Evolutionary conservation across 2,329 filamentous ascomycete genomes (phyloP), one percentile per base, ranked within the genome.

Genomic region (Sporothrix humicola): DNA sequence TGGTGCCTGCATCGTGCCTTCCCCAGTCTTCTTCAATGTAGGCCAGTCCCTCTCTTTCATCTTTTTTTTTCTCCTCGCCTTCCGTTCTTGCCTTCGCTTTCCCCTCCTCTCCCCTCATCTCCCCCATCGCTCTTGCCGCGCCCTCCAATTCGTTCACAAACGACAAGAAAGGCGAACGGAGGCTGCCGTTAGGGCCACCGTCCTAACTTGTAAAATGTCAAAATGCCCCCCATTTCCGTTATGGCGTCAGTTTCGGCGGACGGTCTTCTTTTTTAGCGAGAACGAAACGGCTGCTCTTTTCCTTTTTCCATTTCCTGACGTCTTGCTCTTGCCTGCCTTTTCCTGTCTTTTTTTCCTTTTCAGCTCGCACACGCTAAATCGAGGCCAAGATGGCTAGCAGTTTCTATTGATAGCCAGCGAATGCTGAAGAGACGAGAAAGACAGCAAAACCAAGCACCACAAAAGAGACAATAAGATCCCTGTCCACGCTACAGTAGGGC

Each of bases 281-380:
- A 44, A 65, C 23, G 20, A 54, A 42, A 69, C 50, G 66, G 66
- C 31, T 37, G 65, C 31, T 13, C 31, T 69, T 52, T 17, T 23
- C 12, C 48, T 54, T 69, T 69, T 69, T 52, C 20, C 37, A 3
- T 65, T 66, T 66, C 48, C 65, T 58, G 69, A 54, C 20, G 48
- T 17, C 12, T 52, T 17, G 17, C 17, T 54, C n/a, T 54, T 17
- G 31, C 50, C 15, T 54, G 17, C 10, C n/a, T 52, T n/a, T 52
- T 20, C 52, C 17, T 20, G 52, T 54, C 52, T 52, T n/a, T 54
- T 54, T 6, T 54, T 37, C 23, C 1, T 54, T 69, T 69, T 56
- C 68, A 71, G 69, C 69, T 44, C 42, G 46, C 52, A 20, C 54
- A 69, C 66, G 48, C 66, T 69, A 69, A 15, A 50, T 50, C 50